phyloP scores from a whole-genome alignment of 108 stramenopile species.

The Cyclotella cryptica region DNA sequence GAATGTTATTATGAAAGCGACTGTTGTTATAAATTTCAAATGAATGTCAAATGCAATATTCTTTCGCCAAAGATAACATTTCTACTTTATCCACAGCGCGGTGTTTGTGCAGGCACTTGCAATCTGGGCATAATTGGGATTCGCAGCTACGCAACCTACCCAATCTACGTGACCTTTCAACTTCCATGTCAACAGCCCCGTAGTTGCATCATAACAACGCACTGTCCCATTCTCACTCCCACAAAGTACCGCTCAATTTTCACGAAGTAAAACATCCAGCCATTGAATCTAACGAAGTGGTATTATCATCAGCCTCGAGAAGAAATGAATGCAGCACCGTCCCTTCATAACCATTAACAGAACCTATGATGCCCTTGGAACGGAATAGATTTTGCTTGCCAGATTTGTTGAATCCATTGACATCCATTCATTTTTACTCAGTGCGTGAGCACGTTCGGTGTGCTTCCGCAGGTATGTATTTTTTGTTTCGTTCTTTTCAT shows the following conservation, averaged over 20 bases:
- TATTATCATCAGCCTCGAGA: conserved; percentile 31
- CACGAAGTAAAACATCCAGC: conserved; percentile 75
- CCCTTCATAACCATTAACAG: conserved; percentile 83
- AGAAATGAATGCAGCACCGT: conserved; percentile 68
- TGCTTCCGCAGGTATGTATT: conserved; percentile 23
- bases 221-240: conserved; percentile 76
- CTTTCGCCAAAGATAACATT: background rate
- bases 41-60: background rate
- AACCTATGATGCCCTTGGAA: conserved; percentile 52
- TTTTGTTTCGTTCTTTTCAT: conserved; percentile 46
- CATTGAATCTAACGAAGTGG: conserved; percentile 26
- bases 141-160: conserved; percentile 63
- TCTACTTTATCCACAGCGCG: conserved; percentile 77
- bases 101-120: conserved; percentile 75
- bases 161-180: conserved; percentile 68
- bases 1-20: too few relatives aligned
- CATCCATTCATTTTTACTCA: conserved; percentile 58
- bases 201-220: conserved; percentile 65
- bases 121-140: conserved; percentile 79
- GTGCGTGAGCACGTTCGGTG: conserved; percentile 47
- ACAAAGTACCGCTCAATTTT: conserved; percentile 68
- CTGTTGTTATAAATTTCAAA: background rate
- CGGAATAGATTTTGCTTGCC: conserved; percentile 79
- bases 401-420: conserved; percentile 74
- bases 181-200: conserved; percentile 60